Evolutionary conservation across 768 basidiomycete genomes (phyloP), one percentile per base, ranked within the genome.

Genomic region (Hygrocybe coccinea): DNA sequence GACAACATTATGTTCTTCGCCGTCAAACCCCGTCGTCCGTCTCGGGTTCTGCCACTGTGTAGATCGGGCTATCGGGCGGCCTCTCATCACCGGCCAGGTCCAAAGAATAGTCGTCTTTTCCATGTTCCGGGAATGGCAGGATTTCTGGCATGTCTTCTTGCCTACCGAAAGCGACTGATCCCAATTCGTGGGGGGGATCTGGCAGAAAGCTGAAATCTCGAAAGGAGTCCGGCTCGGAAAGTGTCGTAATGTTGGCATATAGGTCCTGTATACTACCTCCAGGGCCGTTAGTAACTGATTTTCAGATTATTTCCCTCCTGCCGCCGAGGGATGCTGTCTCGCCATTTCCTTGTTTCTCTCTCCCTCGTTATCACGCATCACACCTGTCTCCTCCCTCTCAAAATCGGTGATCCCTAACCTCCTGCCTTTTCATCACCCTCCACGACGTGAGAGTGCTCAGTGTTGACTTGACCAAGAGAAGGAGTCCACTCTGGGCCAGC

Each of bases 191-290:
- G 43, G 39, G 15, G 11, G 54, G 46, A 33, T 56, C 47, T 24
- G 58, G 50, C 21, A 24, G 15, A 24, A 56, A 21, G 37, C 55
- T 54, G 22, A 50, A 50, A 50, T 50, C 33, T 17, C 2, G 7
- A 17, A n/a, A 33, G 34, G 49, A 37, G 11, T 33, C 29, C 14
- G 34, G 21, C 11, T 19, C 22, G 15, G 22, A n/a, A 3, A 41
- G 19, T 5, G 39, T 15, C 3, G 14, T 11, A 41, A 41, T 41
- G 11, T 29, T 3, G 29, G 29, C 29, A 8, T 29, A 29, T 29
- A 4, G 29, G 29, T 4, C 29, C 8, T 29, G 29, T 29, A 29
- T 29, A 29, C 29, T 29, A 29, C 4, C 8, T 29, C 29, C 29
- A 29, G 29, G 8, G 29, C 29, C 29, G 8, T 29, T 8, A 8